Conservation (phyloP, 2,329 filamentous ascomycete genomes). For the Elsinoe arachidis region DNA sequence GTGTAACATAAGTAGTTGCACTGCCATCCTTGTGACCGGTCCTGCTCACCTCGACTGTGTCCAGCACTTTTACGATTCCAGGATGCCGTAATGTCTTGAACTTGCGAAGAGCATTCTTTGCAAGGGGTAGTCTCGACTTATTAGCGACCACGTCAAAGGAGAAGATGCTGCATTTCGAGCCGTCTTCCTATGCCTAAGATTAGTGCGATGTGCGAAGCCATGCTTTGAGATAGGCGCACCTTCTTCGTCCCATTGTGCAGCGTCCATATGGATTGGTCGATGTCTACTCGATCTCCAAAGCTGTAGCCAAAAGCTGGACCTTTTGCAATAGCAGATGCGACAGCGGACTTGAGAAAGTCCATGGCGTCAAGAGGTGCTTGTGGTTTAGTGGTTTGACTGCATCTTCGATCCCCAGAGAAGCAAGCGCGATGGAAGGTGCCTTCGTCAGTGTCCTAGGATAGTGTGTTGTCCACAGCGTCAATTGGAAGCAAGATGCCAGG, state of each 20-base stretch:
- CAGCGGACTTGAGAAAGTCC: slow-evolving; percentile 94
- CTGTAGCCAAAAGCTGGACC: slow-evolving; percentile 86
- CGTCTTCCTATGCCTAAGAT: slow-evolving; percentile 64
- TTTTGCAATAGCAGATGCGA: slow-evolving; percentile 92
- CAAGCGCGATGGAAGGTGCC: too few species aligned
- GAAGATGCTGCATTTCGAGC: slow-evolving; percentile 91
- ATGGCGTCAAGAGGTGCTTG: neutral
- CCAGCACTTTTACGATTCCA: slow-evolving; percentile 85
- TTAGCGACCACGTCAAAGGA: slow-evolving; percentile 83
- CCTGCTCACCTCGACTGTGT: slow-evolving; percentile 73
- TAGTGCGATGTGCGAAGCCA: slow-evolving; percentile 15
- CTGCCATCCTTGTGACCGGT: slow-evolving; percentile 11
- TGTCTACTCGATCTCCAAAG: slow-evolving; percentile 85
- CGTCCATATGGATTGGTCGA: slow-evolving; percentile 93
- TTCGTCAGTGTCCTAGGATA: too few species aligned
- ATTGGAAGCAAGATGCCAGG: neutral
- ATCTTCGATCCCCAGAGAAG: too few species aligned
- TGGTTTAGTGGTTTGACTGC: too few species aligned
- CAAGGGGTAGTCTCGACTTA: slow-evolving; percentile 71
- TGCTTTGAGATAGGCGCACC: slow-evolving; percentile 41
- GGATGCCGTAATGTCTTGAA: slow-evolving; percentile 87
- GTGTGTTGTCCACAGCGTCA: slow-evolving; percentile 12
- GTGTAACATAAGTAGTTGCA: slow-evolving; percentile 24
- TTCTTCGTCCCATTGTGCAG: slow-evolving; percentile 88
- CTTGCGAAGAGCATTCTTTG: slow-evolving; percentile 90